Conservation (phyloP, 1,284 basidiomycete genomes). For the Moesziomyces antarcticus region DNA sequence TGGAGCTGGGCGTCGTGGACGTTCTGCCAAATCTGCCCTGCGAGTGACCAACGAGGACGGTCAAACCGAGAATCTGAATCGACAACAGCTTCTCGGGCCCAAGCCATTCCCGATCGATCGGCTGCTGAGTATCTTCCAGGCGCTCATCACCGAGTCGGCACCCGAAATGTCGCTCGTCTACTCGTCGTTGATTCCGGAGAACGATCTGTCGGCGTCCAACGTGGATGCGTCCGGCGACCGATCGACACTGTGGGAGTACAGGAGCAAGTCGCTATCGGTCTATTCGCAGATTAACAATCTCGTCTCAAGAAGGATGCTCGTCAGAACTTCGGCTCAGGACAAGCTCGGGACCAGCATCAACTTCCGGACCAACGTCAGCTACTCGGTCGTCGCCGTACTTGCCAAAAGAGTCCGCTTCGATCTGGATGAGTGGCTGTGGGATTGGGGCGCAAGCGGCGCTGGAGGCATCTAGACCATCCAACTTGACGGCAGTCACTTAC, state of each 20-base stretch:
- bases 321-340: slow-evolving; percentile 37
- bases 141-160: slow-evolving; percentile 84
- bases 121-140: slow-evolving; percentile 83
- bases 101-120: slow-evolving; percentile 83
- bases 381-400: slow-evolving; percentile 34
- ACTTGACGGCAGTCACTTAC: no score
- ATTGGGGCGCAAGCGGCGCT: slow-evolving; percentile 41
- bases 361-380: slow-evolving; percentile 46
- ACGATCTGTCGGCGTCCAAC: slow-evolving; percentile 50
- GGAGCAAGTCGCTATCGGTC: slow-evolving; percentile 28
- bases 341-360: slow-evolving; percentile 43
- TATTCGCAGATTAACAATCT: slow-evolving; percentile 49
- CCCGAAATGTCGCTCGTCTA: slow-evolving; percentile 69
- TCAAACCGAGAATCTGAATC: slow-evolving; percentile 68
- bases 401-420: slow-evolving; percentile 47
- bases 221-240: slow-evolving; percentile 48
- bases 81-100: slow-evolving; percentile 84
- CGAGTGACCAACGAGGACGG: slow-evolving; percentile 38
- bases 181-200: slow-evolving; percentile 45
- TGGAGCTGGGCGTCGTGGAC: slow-evolving; percentile 21
- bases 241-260: slow-evolving; percentile 38
- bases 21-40: slow-evolving; percentile 23
- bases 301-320: slow-evolving; percentile 44
- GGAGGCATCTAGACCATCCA: slow-evolving; percentile 9
- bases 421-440: slow-evolving; percentile 54